phyloP scores from a whole-genome alignment of 1,284 basidiomycete species.

The Boletus calvinii region DNA sequence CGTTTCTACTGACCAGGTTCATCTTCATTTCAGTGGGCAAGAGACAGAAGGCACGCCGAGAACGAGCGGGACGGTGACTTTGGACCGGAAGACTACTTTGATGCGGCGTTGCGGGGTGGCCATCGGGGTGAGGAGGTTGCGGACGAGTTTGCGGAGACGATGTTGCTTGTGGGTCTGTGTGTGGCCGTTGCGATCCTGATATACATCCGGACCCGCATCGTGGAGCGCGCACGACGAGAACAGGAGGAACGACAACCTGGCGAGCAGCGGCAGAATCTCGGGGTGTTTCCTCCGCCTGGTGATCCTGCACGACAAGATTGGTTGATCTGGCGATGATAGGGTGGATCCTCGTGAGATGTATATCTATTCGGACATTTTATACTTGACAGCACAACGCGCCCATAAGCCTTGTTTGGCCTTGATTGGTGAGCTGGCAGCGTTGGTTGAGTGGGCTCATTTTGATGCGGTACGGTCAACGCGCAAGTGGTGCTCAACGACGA shows the following conservation, averaged over 20 bases:
- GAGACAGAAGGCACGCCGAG: slow-evolving; percentile 68
- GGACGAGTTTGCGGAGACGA: slow-evolving; percentile 71
- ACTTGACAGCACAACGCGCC: not conserved
- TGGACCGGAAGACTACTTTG: slow-evolving; percentile 79
- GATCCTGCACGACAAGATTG: slow-evolving; percentile 67
- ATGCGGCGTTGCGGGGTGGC: slow-evolving; percentile 58
- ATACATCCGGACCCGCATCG: slow-evolving; percentile 69
- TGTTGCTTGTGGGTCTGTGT: slow-evolving; percentile 66
- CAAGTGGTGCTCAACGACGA: slow-evolving; percentile 11
- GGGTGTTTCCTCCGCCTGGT: slow-evolving; percentile 60
- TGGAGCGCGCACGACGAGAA: slow-evolving; percentile 63
- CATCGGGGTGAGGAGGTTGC: slow-evolving; percentile 56
- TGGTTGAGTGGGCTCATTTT: not conserved
- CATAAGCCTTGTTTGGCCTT: slow-evolving; percentile 27
- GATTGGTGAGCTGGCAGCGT: slow-evolving; percentile 20
- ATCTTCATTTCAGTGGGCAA: slow-evolving; percentile 59
- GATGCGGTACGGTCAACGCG: slow-evolving; percentile 7
- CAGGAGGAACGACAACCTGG: slow-evolving; percentile 34
- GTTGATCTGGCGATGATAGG: slow-evolving; percentile 48
- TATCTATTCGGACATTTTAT: slow-evolving; percentile 3
- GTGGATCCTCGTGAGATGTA: slow-evolving; percentile 1
- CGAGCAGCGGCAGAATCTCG: slow-evolving; percentile 30
- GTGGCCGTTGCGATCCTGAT: slow-evolving; percentile 64
- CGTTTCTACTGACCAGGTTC: slow-evolving; percentile 8
- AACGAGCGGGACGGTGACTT: slow-evolving; percentile 70